These are phyloP conservation scores for Mycosarcoma maydis DNA, from an alignment of 1,284 basidiomycete genomes.

Conservation along the genomic window DNA sequence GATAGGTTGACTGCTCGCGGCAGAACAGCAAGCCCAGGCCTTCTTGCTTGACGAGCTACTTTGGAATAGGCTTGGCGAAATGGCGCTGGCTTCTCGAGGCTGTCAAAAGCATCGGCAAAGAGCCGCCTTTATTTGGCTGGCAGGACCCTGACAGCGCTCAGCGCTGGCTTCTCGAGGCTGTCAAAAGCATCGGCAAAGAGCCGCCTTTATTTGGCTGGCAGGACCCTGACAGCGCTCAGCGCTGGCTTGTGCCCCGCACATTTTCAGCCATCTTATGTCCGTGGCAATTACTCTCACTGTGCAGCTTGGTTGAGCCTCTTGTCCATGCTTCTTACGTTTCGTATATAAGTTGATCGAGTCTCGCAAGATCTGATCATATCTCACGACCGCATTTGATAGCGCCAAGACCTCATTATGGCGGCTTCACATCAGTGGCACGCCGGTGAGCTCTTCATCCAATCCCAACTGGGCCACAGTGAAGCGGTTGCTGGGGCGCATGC, in stretches of 20 bases:
- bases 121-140: neutral
- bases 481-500: slow-evolving; percentile 32
- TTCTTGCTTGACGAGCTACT: no score
- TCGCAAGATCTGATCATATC: neutral
- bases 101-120: neutral
- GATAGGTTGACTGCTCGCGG: no score
- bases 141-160: neutral
- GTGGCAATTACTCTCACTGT: neutral
- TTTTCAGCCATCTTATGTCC: neutral
- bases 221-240: neutral
- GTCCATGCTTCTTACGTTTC: no score
- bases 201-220: neutral
- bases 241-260: neutral
- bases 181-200: neutral
- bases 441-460: slow-evolving; percentile 34
- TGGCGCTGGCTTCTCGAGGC: no score
- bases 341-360: no score
- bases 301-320: no score
- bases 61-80: no score
- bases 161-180: no score
- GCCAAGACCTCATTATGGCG: slow-evolving; percentile 9
- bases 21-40: no score
- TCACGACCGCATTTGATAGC: neutral
- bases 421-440: slow-evolving; percentile 33
- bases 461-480: slow-evolving; percentile 22